A percentile compares a stretch with the other conserved stretches of the same genome.
These are phyloP conservation scores for Beauveria bassiana DNA, from an alignment of 2,329 filamentous ascomycete genomes.

Conservation along the genomic window DNA sequence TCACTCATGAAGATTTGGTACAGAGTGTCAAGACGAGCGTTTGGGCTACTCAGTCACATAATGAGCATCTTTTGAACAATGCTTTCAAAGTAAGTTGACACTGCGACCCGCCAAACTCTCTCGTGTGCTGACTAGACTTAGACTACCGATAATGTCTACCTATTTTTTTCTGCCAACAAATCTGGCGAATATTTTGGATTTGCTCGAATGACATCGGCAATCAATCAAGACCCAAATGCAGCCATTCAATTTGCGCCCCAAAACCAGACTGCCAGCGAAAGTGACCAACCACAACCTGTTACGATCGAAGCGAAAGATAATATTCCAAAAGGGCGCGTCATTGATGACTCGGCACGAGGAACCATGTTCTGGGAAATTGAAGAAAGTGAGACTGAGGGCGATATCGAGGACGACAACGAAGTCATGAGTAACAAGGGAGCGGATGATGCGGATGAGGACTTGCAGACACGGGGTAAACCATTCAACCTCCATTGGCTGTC, in stretches of 20 bases:
- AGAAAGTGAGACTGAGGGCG: slow-evolving; percentile 42
- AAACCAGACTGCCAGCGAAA: slow-evolving; percentile 47
- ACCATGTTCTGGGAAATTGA: slow-evolving; percentile 96
- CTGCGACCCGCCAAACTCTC: background rate
- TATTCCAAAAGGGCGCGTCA: slow-evolving; percentile 76
- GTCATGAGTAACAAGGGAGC: slow-evolving; percentile 31
- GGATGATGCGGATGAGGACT: slow-evolving; percentile 34
- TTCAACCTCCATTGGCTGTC: slow-evolving; percentile 90
- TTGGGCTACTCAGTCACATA: slow-evolving; percentile 93
- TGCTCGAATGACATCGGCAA: slow-evolving; percentile 79
- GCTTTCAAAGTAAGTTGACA: slow-evolving; percentile 61
- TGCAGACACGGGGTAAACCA: slow-evolving; percentile 78
- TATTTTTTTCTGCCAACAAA: slow-evolving; percentile 95
- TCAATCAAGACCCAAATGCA: slow-evolving; percentile 66
- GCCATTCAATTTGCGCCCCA: slow-evolving; percentile 63
- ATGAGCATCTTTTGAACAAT: slow-evolving; percentile 73
- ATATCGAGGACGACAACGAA: slow-evolving; percentile 36
- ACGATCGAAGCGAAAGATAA: slow-evolving; percentile 69
- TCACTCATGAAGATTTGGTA: slow-evolving; percentile 85
- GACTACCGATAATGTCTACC: slow-evolving; percentile 75
- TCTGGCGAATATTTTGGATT: slow-evolving; percentile 97
- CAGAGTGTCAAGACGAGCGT: slow-evolving; percentile 78
- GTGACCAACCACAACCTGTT: slow-evolving; percentile 71
- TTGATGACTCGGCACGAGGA: slow-evolving; percentile 86
- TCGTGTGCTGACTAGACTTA: slow-evolving; percentile 25